These are phyloP conservation scores for Cladophialophora psammophila DNA, from an alignment of 2,329 filamentous ascomycete genomes.

Conservation along the genomic window DNA sequence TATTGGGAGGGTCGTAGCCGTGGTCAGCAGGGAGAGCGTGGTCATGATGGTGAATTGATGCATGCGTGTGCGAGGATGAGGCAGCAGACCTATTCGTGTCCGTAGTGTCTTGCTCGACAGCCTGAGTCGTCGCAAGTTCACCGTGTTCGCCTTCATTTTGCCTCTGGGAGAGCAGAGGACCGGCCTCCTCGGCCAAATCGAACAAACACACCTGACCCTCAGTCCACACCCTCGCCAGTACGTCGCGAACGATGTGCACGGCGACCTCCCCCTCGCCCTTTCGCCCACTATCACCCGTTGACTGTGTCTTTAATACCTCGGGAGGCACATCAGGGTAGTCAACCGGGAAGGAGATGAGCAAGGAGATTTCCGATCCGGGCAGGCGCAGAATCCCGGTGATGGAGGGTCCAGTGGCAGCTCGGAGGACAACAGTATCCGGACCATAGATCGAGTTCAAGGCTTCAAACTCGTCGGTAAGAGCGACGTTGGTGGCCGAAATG, in stretches of 20 bases:
- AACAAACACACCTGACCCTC: conserved; percentile 85
- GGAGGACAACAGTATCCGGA: conserved; percentile 45
- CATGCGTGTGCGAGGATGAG: conserved; percentile 8
- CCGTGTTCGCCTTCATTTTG: conserved; percentile 45
- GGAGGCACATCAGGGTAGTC: conserved; percentile 80
- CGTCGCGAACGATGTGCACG: conserved; percentile 71
- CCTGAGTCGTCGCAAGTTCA: conserved; percentile 38
- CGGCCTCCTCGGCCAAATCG: conserved; percentile 78
- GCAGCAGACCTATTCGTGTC: conserved; percentile 39
- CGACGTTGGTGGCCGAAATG: conserved; percentile 42
- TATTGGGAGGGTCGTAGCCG: not conserved
- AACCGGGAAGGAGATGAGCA: conserved; percentile 71
- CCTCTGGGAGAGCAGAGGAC: conserved; percentile 63
- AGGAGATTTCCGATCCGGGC: conserved; percentile 59
- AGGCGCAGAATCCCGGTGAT: conserved; percentile 72
- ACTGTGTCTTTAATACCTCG: conserved; percentile 77
- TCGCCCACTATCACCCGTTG: conserved; percentile 71
- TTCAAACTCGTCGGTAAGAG: conserved; percentile 57
- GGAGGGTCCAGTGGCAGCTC: conserved; percentile 9
- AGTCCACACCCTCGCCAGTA: conserved; percentile 71
- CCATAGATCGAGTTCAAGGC: conserved; percentile 67
- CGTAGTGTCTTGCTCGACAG: conserved; percentile 28
- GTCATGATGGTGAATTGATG: conserved; percentile 7
- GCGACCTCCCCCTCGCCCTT: conserved; percentile 73
- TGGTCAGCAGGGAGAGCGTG: conserved; percentile 32